phyloP scores from a whole-genome alignment of 495 filamentous ascomycete species.

The Choiromyces venosus region DNA sequence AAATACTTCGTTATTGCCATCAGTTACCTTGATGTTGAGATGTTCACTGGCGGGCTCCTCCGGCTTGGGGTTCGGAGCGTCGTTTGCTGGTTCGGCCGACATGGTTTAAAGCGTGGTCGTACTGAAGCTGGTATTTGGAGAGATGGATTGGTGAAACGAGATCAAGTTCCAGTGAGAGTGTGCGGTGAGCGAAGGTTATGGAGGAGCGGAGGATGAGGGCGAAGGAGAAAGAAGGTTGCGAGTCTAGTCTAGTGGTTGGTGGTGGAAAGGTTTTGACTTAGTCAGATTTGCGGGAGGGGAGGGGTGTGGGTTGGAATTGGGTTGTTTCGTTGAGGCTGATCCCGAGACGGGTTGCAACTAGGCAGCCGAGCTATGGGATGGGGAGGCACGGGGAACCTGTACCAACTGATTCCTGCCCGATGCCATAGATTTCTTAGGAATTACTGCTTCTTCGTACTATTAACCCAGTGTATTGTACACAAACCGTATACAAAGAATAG shows the following conservation, averaged over 20 bases:
- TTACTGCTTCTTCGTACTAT: background rate
- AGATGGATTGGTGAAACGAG: slow-evolving; percentile 5
- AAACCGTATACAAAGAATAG: background rate
- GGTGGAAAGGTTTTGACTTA: slow-evolving; percentile 10
- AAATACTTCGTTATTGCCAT: slow-evolving; percentile 99
- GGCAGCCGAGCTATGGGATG: background rate
- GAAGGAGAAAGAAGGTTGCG: slow-evolving; percentile 20
- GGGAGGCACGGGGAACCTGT: background rate
- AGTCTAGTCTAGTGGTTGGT: slow-evolving; percentile 21
- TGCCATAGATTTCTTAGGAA: background rate
- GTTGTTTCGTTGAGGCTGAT: background rate
- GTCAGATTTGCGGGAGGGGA: slow-evolving; percentile 4
- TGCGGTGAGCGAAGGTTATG: slow-evolving; percentile 10
- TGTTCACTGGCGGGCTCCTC: slow-evolving; percentile 64
- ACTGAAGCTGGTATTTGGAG: background rate
- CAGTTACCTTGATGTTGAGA: slow-evolving; percentile 99
- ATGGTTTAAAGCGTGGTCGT: slow-evolving; percentile 39
- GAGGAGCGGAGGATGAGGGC: slow-evolving; percentile 14
- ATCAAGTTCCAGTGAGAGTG: background rate
- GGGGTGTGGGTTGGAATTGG: background rate
- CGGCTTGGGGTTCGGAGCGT: slow-evolving; percentile 48
- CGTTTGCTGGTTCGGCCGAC: slow-evolving; percentile 48
- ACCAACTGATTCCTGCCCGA: background rate
- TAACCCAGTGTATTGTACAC: background rate
- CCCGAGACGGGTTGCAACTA: background rate